These are phyloP conservation scores for Teunomyces atbi DNA, from an alignment of 805 yeast species.

Conservation along the genomic window DNA sequence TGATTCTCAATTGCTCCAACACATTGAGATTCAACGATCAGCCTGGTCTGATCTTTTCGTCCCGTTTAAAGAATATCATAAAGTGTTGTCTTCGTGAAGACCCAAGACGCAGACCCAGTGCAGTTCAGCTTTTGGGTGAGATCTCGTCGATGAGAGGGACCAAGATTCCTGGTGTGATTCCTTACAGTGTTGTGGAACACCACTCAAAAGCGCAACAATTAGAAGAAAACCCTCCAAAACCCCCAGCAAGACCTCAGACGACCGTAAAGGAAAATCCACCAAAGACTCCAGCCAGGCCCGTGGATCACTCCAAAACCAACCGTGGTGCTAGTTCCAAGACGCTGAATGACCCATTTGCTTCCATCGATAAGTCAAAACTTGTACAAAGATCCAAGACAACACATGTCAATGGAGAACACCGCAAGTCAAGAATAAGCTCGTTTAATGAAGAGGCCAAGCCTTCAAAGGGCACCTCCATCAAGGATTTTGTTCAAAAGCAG, in stretches of 20 bases:
- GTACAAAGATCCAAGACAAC: conserved; percentile 19
- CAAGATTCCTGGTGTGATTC: conserved; percentile 42
- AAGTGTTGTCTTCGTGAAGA: conserved; percentile 59
- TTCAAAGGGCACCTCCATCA: conserved; percentile 17
- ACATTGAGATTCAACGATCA: conserved; percentile 48
- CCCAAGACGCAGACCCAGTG: conserved; percentile 72
- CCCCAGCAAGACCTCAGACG: background rate
- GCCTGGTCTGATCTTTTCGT: conserved; percentile 49
- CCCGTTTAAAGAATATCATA: conserved; percentile 62
- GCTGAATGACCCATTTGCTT: conserved; percentile 40
- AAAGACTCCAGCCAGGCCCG: background rate
- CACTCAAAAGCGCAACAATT: background rate
- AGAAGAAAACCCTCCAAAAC: background rate
- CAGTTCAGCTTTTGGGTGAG: conserved; percentile 68
- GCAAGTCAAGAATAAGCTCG: conserved; percentile 7
- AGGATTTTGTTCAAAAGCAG: conserved; percentile 33
- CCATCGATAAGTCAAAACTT: conserved; percentile 40
- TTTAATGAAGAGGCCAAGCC: conserved; percentile 7
- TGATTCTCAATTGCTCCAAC: conserved; percentile 57
- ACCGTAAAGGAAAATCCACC: background rate
- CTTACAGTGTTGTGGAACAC: conserved; percentile 32
- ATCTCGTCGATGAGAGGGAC: conserved; percentile 58
- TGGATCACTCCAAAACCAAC: too few species aligned
- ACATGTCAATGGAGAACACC: conserved; percentile 6
- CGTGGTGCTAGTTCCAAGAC: background rate